These are phyloP conservation scores for Circinella umbellata DNA, from an alignment of 371 early-diverging fungal species.

Conservation along the genomic window DNA sequence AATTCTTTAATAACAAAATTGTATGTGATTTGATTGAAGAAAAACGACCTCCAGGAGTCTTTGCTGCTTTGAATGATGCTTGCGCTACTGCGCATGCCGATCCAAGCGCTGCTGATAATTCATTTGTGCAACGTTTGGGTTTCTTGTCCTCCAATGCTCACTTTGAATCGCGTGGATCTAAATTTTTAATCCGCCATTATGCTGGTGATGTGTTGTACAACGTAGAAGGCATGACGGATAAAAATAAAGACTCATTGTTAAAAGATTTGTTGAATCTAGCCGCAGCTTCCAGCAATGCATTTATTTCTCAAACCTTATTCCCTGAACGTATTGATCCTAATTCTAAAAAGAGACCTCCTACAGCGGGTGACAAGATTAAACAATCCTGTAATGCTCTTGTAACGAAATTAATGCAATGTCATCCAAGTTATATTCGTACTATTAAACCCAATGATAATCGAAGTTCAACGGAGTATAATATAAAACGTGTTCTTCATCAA, in stretches of 20 bases:
- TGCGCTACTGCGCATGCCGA: slow-evolving; percentile 92
- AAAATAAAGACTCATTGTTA: slow-evolving; percentile 97
- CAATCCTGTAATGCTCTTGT: slow-evolving; percentile 78
- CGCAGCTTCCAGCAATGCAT: slow-evolving; percentile 70
- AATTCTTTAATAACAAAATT: slow-evolving; percentile 98
- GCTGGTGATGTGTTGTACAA: slow-evolving; percentile 96
- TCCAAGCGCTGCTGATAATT: slow-evolving; percentile 87
- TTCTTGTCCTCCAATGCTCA: slow-evolving; percentile 76
- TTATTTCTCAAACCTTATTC: slow-evolving; percentile 74
- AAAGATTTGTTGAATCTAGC: slow-evolving; percentile 88
- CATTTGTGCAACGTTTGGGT: slow-evolving; percentile 80
- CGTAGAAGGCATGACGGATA: slow-evolving; percentile 96
- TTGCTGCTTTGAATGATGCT: slow-evolving; percentile 95
- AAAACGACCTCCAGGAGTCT: slow-evolving; percentile 91
- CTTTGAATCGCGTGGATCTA: slow-evolving; percentile 78
- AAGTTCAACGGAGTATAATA: slow-evolving; percentile 88
- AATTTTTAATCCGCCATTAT: slow-evolving; percentile 94
- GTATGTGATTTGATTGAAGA: slow-evolving; percentile 98
- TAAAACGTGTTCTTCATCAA: slow-evolving; percentile 93
- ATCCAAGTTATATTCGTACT: slow-evolving; percentile 98
- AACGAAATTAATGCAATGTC: slow-evolving; percentile 90
- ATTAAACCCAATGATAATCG: slow-evolving; percentile 98
- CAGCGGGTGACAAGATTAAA: slow-evolving; percentile 88
- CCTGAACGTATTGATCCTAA: slow-evolving; percentile 88
- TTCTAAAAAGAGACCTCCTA: slow-evolving; percentile 88